Percentiles rank a stretch among this genome's conserved stretches.
Conservation (phyloP, 768 basidiomycete species). For the Harrya chromipes region DNA sequence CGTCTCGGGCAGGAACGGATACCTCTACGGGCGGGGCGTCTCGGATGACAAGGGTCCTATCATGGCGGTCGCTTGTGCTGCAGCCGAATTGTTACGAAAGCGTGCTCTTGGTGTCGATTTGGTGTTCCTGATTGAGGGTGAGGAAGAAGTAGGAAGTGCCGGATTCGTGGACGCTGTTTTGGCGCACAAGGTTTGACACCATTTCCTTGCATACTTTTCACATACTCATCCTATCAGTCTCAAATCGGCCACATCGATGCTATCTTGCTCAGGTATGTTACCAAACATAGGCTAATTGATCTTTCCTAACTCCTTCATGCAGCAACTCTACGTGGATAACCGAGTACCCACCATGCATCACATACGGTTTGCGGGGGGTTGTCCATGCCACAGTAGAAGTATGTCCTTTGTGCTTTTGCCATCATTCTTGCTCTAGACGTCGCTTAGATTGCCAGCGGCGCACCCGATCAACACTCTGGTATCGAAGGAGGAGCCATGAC, state of each 20-base stretch:
- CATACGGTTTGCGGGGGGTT: conserved; percentile 92
- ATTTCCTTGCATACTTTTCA: not conserved
- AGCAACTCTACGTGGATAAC: conserved; percentile 98
- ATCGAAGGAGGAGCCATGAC: conserved; percentile 84
- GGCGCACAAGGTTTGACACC: conserved; percentile 60
- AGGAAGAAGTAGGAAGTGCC: conserved; percentile 91
- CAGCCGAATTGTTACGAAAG: conserved; percentile 69
- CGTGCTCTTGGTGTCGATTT: conserved; percentile 82
- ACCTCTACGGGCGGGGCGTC: conserved; percentile 86
- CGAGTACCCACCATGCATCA: conserved; percentile 88
- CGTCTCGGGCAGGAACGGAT: conserved; percentile 81
- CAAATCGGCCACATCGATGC: conserved; percentile 85
- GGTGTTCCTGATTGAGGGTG: conserved; percentile 91
- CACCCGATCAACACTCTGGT: conserved; percentile 89
- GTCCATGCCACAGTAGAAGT: conserved; percentile 83
- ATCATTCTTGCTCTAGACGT: not conserved
- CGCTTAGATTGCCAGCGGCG: conserved; percentile 60
- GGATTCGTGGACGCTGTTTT: conserved; percentile 80
- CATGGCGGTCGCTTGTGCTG: conserved; percentile 87
- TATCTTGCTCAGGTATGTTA: conserved; percentile 73
- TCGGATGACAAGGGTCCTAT: conserved; percentile 97
- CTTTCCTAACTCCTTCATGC: not conserved
- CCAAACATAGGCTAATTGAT: not conserved
- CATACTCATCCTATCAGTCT: conserved; percentile 43
- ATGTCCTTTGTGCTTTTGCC: not conserved